phyloP scores from a whole-genome alignment of 768 basidiomycete genomes.

The Boletellus emodensis region DNA sequence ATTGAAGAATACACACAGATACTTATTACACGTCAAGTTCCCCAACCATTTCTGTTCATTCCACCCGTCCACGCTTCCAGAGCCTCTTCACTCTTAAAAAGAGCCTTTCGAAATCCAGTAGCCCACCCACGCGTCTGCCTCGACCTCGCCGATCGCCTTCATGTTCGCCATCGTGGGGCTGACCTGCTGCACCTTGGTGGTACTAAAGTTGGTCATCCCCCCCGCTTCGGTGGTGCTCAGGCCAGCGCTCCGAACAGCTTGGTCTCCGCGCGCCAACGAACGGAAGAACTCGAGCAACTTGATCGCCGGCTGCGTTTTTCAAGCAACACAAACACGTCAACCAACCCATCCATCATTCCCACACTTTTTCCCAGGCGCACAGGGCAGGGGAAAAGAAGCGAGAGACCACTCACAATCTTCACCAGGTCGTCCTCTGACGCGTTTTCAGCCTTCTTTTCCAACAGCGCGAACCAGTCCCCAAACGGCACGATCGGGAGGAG shows the following conservation, averaged over 20 bases:
- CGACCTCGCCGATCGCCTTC: conserved; percentile 20
- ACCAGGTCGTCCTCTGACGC: conserved; percentile 26
- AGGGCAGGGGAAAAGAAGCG: no score
- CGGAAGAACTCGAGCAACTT: conserved; percentile 35
- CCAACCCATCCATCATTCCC: no score
- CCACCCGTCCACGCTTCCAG: no score
- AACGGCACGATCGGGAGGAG: conserved; percentile 32
- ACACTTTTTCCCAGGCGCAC: no score
- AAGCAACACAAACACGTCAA: not conserved
- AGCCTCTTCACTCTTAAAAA: conserved; percentile 5
- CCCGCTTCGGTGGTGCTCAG: conserved; percentile 10
- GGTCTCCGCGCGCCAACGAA: conserved; percentile 17
- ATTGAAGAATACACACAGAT: no score
- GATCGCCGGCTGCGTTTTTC: conserved; percentile 29
- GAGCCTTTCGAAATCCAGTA: conserved; percentile 24
- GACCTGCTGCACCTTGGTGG: conserved; percentile 7
- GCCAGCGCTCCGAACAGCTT: not conserved
- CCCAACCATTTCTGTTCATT: no score
- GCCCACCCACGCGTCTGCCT: conserved; percentile 23
- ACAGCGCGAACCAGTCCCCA: conserved; percentile 31
- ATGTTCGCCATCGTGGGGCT: conserved; percentile 25
- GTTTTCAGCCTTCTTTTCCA: conserved; percentile 20
- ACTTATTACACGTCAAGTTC: no score
- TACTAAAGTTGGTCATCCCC: conserved; percentile 21
- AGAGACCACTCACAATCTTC: conserved; percentile 28